Conservation (phyloP, 495 filamentous ascomycete species). For the Achaetomiella virescens region DNA sequence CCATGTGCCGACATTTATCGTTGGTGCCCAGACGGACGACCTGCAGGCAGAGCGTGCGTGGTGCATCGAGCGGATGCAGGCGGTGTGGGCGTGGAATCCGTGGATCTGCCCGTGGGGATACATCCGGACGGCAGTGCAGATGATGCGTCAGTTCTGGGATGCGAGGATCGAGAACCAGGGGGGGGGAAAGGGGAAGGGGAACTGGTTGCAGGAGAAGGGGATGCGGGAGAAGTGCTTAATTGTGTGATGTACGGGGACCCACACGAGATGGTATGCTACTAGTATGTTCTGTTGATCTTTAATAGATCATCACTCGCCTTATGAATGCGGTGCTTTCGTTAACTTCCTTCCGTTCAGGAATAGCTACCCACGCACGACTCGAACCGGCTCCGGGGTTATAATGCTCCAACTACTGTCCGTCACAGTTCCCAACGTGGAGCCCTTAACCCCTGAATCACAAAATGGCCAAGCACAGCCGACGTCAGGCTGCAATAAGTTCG, state of each 20-base stretch:
- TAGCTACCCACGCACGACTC: too few species aligned
- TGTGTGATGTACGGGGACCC: slow-evolving; percentile 21
- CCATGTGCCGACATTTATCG: slow-evolving; percentile 53
- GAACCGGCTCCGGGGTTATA: too few species aligned
- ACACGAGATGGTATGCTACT: not conserved
- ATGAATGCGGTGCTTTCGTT: too few species aligned
- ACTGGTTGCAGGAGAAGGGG: slow-evolving; percentile 35
- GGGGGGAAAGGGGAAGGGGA: slow-evolving; percentile 3
- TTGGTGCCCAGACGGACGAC: slow-evolving; percentile 44
- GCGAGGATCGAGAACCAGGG: slow-evolving; percentile 23
- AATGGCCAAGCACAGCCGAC: too few species aligned
- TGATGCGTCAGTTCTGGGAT: slow-evolving; percentile 36
- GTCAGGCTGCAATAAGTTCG: too few species aligned
- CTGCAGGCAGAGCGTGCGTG: slow-evolving; percentile 25
- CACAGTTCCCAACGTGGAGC: too few species aligned
- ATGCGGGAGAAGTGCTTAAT: slow-evolving; percentile 36
- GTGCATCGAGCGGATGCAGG: slow-evolving; percentile 33
- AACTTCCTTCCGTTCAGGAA: too few species aligned
- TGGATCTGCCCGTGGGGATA: slow-evolving; percentile 43
- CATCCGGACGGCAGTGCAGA: slow-evolving; percentile 37
- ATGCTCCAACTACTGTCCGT: too few species aligned
- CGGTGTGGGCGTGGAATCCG: slow-evolving; percentile 27
- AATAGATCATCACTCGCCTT: too few species aligned
- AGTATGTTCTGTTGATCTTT: too few species aligned
- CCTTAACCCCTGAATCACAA: not conserved